Evolutionary conservation across 176 grass and related monocot genomes (phyloP).

Genomic region (Avena insularis): DNA sequence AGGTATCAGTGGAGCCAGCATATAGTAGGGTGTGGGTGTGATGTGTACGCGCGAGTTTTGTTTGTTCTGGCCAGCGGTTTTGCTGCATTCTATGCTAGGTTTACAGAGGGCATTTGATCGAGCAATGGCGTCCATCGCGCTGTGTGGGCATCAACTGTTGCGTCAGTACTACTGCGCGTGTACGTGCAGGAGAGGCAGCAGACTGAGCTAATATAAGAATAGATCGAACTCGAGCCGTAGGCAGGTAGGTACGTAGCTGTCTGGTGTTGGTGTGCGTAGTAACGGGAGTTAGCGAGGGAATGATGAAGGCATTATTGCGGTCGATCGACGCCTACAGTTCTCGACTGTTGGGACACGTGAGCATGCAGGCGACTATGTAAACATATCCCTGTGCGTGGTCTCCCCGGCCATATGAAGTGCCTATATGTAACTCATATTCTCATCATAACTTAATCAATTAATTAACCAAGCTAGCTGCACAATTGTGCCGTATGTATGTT

Average conservation of each 20-base stretch:
- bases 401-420: background rate
- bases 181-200: slow-evolving; percentile 5
- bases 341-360: slow-evolving; percentile 55
- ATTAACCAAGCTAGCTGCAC: too few species aligned
- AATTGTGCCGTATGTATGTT: too few species aligned
- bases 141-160: slow-evolving; percentile 42
- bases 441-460: background rate
- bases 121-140: slow-evolving; percentile 34
- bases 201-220: slow-evolving; percentile 27
- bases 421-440: background rate
- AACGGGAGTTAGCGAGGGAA: slow-evolving; percentile 51
- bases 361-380: slow-evolving; percentile 3
- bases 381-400: background rate
- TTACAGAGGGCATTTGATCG: slow-evolving; percentile 20
- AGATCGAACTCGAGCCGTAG: background rate
- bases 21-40: slow-evolving; percentile 15
- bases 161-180: slow-evolving; percentile 31
- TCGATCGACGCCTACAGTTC: slow-evolving; percentile 42
- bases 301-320: slow-evolving; percentile 64
- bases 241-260: slow-evolving; percentile 32
- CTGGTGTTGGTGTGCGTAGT: slow-evolving; percentile 38
- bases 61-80: slow-evolving; percentile 48
- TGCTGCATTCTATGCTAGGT: slow-evolving; percentile 18
- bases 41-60: slow-evolving; percentile 12
- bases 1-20: background rate